Evolutionary conservation across 2,329 filamentous ascomycete species (phyloP), one percentile per base, ranked within the genome.

Genomic region (Fusarium acutatum): DNA sequence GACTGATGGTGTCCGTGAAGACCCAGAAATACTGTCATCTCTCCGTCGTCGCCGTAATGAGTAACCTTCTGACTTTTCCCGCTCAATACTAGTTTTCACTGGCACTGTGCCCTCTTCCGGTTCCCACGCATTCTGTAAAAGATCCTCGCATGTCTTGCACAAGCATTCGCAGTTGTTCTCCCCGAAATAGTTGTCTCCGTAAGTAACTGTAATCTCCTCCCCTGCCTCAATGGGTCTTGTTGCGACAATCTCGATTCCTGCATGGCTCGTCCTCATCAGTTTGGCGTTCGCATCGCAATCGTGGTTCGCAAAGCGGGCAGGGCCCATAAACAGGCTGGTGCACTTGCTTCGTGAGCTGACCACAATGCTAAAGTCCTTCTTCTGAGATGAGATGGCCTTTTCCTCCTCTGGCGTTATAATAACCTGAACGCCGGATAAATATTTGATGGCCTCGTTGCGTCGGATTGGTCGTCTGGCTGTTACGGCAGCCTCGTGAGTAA

Each of bases 291-390:
- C 94, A 75, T 93, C 89, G 83, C 96, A 99, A 82, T 99, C 96
- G 83, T 99, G 96, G 80, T 99, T 99, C 32, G 96, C 95, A 81
- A 99, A 98, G 57, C 96, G 91, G 38, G 96, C 96, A 13, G 96
- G 97, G 1, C 96, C 96, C 80, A 99, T 91, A 80, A 99, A 98
- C 46, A 99, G 86, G 58, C 94, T 97, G 35, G 95, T 93, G 69
- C 92, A 92, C 83, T 97, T 98, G 83, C 93, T 96, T 66, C 96
- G 89, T 74, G 94, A 96, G 71, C 95, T 97, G 79, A 98, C 93
- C 37, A 99, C 95, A 72, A 99, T 95, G 81, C 95, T 98, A 81
- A 99, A 99, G 80, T 99, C 96, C 79, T 96, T 95, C 80, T 96
- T 93, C 67, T 91, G 92, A 72, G 91, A 83, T 32, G 94, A 93